A percentile compares a stretch with the other conserved stretches of the same genome.
Conservation (phyloP, 164 flowering plant genomes). For the Tetracentron sinense region DNA sequence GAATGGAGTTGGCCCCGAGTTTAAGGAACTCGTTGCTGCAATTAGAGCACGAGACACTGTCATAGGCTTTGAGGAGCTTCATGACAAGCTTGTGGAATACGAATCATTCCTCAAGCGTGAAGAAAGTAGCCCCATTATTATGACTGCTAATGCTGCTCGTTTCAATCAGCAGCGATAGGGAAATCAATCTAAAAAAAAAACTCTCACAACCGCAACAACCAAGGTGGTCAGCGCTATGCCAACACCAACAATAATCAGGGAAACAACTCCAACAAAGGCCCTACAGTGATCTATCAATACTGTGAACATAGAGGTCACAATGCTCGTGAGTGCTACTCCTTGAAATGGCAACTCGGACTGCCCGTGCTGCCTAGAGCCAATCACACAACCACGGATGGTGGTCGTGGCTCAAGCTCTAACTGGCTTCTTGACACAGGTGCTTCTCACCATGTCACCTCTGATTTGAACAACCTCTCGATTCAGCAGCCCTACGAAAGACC, state of each 20-base stretch:
- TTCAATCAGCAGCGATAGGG: too few relatives aligned
- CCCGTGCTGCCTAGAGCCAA: neutral
- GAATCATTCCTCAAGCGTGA: too few relatives aligned
- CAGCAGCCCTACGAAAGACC: neutral
- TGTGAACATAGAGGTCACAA: neutral
- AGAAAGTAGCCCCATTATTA: too few relatives aligned
- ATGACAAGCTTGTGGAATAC: too few relatives aligned
- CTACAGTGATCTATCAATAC: neutral
- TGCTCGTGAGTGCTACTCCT: neutral
- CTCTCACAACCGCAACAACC: neutral
- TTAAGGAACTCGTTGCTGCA: too few relatives aligned
- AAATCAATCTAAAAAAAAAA: neutral
- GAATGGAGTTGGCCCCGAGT: neutral
- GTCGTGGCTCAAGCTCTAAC: neutral
- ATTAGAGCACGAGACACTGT: too few relatives aligned
- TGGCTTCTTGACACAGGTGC: constrained; percentile 1
- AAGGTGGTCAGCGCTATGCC: neutral
- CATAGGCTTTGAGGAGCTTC: too few relatives aligned
- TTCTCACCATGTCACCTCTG: too few relatives aligned
- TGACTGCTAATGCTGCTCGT: too few relatives aligned
- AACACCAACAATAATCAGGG: too few relatives aligned
- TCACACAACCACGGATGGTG: neutral
- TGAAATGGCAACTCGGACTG: neutral
- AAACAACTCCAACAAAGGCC: neutral
- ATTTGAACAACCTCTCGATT: neutral